Evolutionary conservation across 257 asterid genomes (phyloP).

Genomic region (Plectranthus barbatus): DNA sequence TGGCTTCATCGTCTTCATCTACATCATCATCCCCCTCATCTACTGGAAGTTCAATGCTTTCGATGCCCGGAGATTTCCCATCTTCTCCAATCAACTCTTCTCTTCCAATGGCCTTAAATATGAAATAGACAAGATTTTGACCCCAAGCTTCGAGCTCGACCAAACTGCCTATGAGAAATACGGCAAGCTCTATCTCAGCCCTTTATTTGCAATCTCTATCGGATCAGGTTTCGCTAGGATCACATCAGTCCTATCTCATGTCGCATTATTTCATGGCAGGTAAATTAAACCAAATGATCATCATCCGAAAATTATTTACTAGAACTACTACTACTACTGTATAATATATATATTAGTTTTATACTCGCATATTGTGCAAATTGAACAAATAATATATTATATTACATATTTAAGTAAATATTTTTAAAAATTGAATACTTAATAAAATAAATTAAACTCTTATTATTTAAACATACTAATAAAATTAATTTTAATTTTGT

Average conservation of each 20-base stretch:
- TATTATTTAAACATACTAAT: no score
- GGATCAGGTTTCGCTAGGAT: conserved; percentile 87
- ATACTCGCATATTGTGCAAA: no score
- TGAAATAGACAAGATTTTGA: conserved; percentile 16
- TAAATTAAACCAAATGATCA: conserved; percentile 27
- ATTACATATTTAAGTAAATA: no score
- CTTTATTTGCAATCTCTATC: conserved; percentile 51
- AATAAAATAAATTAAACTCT: no score
- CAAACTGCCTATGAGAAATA: conserved; percentile 38
- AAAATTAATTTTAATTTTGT: no score
- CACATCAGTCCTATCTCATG: conserved; percentile 33
- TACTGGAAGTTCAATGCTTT: conserved; percentile 88
- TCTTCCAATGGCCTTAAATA: conserved; percentile 56
- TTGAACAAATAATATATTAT: no score
- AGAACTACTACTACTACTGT: no score
- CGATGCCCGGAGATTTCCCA: conserved; percentile 80
- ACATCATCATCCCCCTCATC: no score
- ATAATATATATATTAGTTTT: no score
- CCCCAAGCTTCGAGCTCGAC: neutral
- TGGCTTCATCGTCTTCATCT: conserved; percentile 72
- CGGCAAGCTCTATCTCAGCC: conserved; percentile 64
- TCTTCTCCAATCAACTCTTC: conserved; percentile 70
- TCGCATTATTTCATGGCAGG: conserved; percentile 85
- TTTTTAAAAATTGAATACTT: no score
- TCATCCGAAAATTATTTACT: no score